These are phyloP conservation scores for Sporothrix humicola DNA, from an alignment of 2,329 filamentous ascomycete species.

Conservation along the genomic window DNA sequence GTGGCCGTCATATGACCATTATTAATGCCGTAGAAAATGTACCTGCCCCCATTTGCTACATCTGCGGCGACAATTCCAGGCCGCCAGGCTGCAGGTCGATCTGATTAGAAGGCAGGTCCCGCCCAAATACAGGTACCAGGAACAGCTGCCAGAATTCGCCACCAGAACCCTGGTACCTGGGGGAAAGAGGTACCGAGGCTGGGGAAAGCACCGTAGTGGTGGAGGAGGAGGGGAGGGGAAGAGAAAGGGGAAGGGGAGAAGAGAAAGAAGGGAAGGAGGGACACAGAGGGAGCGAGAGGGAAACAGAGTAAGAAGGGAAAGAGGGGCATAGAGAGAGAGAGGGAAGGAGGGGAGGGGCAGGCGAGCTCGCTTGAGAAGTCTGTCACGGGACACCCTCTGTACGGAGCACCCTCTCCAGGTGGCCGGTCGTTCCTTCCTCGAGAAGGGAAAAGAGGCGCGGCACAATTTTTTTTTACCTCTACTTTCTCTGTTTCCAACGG, in stretches of 20 bases:
- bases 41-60: neutral
- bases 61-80: neutral
- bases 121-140: no score
- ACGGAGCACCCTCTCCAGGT: neutral
- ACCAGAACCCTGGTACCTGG: no score
- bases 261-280: no score
- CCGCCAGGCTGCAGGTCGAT: neutral
- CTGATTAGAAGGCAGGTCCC: neutral
- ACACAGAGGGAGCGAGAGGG: neutral
- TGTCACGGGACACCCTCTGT: neutral
- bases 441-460: neutral
- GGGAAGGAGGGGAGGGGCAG: neutral
- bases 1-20: neutral
- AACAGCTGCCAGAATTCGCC: no score
- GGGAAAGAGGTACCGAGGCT: no score
- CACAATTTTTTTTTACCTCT: neutral
- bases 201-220: no score
- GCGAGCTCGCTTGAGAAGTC: neutral
- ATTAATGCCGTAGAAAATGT: no score
- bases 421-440: constrained; percentile 13
- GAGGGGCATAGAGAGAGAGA: no score
- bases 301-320: neutral
- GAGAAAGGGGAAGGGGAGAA: no score
- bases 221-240: no score
- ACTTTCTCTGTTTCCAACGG: neutral